Conservation (phyloP, 1,284 basidiomycete species). For the Pholiota adiposa region DNA sequence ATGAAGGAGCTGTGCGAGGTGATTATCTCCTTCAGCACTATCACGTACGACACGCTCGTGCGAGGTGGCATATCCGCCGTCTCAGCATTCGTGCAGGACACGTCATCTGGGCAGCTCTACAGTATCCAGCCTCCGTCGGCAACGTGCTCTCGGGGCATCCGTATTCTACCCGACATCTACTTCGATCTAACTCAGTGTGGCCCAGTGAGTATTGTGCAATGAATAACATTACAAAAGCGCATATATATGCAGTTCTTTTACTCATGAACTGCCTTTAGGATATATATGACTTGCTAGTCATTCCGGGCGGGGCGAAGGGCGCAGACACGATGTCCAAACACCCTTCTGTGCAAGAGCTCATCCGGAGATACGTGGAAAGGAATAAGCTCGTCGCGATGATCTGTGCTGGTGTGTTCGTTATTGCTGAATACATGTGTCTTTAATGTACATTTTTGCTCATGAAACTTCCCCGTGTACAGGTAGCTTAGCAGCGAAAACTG, state of each 20-base stretch:
- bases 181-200: constrained; percentile 48
- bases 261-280: constrained; percentile 39
- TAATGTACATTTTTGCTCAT: not conserved
- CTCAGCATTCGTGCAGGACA: constrained; percentile 66
- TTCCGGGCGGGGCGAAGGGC: constrained; percentile 84
- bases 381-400: constrained; percentile 81
- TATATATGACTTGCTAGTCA: constrained; percentile 69
- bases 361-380: constrained; percentile 62
- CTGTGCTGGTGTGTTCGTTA: constrained; percentile 64
- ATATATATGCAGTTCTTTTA: not conserved
- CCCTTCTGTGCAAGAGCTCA: constrained; percentile 63
- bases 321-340: constrained; percentile 74
- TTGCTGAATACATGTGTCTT: not conserved
- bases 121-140: constrained; percentile 46
- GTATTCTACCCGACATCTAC: constrained; percentile 70
- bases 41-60: constrained; percentile 80
- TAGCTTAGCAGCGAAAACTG: constrained; percentile 68
- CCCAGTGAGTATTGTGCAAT: constrained; percentile 42
- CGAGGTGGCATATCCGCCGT: constrained; percentile 69
- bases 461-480: constrained; percentile 41
- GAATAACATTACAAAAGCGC: too few relatives aligned
- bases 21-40: constrained; percentile 51
- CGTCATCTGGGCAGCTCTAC: constrained; percentile 22
- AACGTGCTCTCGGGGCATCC: constrained; percentile 75
- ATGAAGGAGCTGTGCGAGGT: not conserved